These are phyloP conservation scores for Trichosporon coremiiforme DNA, from an alignment of 1,284 basidiomycete species.

Conservation along the genomic window DNA sequence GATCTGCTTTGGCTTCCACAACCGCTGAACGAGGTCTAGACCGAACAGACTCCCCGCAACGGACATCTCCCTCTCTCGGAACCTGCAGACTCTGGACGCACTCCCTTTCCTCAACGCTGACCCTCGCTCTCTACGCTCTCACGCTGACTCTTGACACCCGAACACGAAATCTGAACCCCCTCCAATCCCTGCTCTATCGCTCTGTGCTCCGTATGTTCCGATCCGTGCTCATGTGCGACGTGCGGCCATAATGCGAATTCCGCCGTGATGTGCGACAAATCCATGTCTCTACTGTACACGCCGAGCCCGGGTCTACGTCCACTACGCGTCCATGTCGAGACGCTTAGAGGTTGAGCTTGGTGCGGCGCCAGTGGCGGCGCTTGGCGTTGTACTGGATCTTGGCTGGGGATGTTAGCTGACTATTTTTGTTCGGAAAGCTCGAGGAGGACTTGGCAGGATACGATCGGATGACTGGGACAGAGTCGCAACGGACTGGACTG, in stretches of 20 bases:
- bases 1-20: background rate
- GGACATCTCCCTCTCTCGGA: background rate
- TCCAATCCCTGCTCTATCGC: background rate
- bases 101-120: background rate
- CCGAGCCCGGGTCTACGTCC: conserved; percentile 10
- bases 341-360: conserved; percentile 86
- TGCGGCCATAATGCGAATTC: background rate
- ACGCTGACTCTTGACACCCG: too few species aligned
- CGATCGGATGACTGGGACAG: background rate
- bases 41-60: background rate
- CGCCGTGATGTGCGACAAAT: conserved; percentile 15
- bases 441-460: background rate
- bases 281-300: conserved; percentile 19
- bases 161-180: background rate
- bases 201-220: background rate
- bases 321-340: background rate
- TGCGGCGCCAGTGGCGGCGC: conserved; percentile 91
- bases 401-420: conserved; percentile 27
- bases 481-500: too few species aligned
- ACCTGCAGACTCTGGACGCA: background rate
- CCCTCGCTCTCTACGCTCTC: too few species aligned
- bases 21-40: background rate
- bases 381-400: conserved; percentile 80
- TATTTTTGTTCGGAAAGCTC: background rate
- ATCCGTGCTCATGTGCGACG: background rate